Evolutionary conservation across 2,329 filamentous ascomycete genomes (phyloP).

Genomic region (Parasarocladium wereldwijsianum): DNA sequence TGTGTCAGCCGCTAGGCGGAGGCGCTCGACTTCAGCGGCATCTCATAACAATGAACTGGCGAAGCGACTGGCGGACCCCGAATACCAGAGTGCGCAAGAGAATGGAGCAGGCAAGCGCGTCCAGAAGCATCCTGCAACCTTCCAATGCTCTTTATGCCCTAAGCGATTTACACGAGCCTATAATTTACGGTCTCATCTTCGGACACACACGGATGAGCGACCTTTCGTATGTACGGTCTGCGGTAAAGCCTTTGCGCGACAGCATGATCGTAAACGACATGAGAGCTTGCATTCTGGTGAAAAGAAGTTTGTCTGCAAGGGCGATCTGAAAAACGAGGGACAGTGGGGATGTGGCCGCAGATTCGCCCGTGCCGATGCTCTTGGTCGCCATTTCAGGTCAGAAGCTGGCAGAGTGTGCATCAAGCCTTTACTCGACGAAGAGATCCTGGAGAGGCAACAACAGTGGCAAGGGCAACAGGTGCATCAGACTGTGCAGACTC

Average conservation of each 20-base stretch:
- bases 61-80: constrained; percentile 79
- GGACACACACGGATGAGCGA: constrained; percentile 92
- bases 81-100: constrained; percentile 54
- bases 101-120: constrained; percentile 59
- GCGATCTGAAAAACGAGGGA: constrained; percentile 67
- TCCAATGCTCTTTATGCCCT: constrained; percentile 84
- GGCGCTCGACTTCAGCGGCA: constrained; percentile 50
- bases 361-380: constrained; percentile 87
- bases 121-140: constrained; percentile 95
- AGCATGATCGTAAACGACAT: constrained; percentile 94
- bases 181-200: constrained; percentile 85
- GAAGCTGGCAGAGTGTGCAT: constrained; percentile 95
- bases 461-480: constrained; percentile 59
- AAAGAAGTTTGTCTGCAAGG: constrained; percentile 97
- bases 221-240: constrained; percentile 96
- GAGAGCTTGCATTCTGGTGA: constrained; percentile 93
- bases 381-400: constrained; percentile 87
- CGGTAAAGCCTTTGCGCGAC: constrained; percentile 90
- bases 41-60: constrained; percentile 57
- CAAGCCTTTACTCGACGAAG: constrained; percentile 91
- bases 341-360: constrained; percentile 88
- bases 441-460: constrained; percentile 69
- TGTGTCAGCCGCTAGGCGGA: constrained; percentile 20
- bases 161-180: constrained; percentile 95
- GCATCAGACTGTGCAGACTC: constrained; percentile 42